Evolutionary conservation across 331 rosid species (phyloP).

Genomic region (Rosa hybrid): DNA sequence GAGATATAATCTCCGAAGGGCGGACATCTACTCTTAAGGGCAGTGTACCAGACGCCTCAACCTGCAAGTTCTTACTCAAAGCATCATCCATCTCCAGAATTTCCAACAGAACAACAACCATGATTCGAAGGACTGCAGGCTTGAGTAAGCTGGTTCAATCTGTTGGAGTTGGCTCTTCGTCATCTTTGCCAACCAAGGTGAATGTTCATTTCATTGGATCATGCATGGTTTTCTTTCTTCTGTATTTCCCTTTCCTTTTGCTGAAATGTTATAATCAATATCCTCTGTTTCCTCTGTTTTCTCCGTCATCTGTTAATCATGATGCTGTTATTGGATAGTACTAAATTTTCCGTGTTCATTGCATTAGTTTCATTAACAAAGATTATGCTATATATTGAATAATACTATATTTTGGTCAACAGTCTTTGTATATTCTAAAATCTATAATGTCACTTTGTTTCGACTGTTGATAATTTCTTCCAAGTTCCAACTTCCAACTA

Average conservation of each 20-base stretch:
- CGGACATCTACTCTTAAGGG: too few relatives aligned
- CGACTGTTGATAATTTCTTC: not conserved
- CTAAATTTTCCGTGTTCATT: not conserved
- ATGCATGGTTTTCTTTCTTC: not conserved
- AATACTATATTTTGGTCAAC: too few relatives aligned
- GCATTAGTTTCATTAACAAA: not conserved
- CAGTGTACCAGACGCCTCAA: too few relatives aligned
- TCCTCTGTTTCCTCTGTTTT: too few relatives aligned
- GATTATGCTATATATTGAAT: too few relatives aligned
- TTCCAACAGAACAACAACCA: not conserved
- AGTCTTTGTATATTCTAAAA: not conserved
- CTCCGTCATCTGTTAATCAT: not conserved
- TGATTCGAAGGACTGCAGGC: slow-evolving; percentile 24
- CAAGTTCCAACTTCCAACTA: not conserved
- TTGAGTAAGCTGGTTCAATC: slow-evolving; percentile 17
- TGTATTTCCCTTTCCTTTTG: not conserved
- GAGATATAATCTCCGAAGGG: too few relatives aligned
- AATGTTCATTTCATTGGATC: not conserved
- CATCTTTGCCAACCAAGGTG: slow-evolving; percentile 19
- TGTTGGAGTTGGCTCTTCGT: not conserved
- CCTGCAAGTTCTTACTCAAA: too few relatives aligned
- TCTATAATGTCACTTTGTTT: not conserved
- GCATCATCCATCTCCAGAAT: too few relatives aligned
- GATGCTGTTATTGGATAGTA: not conserved
- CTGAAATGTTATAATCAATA: not conserved